A percentile compares a stretch with the other conserved stretches of the same genome.
Conservation (phyloP, 1,139 yeast species). For the Pichia sp. region DNA sequence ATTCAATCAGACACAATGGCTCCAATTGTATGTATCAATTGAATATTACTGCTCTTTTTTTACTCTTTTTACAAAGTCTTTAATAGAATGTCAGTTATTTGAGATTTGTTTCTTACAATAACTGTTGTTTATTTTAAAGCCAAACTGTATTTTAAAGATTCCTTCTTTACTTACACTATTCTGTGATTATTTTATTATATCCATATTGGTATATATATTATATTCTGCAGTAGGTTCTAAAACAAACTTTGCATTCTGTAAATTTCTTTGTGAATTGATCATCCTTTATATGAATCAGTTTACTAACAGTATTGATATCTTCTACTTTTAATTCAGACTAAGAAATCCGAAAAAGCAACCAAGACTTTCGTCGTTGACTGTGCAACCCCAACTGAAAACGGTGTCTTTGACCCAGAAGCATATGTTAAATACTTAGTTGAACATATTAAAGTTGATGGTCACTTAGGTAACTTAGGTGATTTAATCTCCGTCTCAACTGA, state of each 20-base stretch:
- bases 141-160: conserved; percentile 6
- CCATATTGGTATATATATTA: not conserved
- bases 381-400: conserved; percentile 95
- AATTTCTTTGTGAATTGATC: conserved; percentile 5
- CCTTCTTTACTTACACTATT: conserved; percentile 7
- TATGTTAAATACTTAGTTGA: conserved; percentile 97
- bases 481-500: conserved; percentile 83
- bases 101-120: not conserved
- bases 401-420: conserved; percentile 95
- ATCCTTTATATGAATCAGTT: conserved; percentile 2
- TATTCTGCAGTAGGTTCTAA: conserved; percentile 17
- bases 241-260: conserved; percentile 10
- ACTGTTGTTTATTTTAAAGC: conserved; percentile 20
- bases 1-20: conserved; percentile 48
- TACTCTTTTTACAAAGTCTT: conserved; percentile 12
- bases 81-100: conserved; percentile 14
- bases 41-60: not conserved
- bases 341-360: conserved; percentile 44
- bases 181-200: conserved; percentile 8
- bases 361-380: conserved; percentile 95
- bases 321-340: conserved; percentile 23
- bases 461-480: conserved; percentile 95
- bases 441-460: conserved; percentile 98
- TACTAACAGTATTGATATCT: conserved; percentile 25
- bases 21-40: conserved; percentile 86